Percentiles rank a stretch among this genome's conserved stretches.
Conservation (phyloP, 352 stramenopile species). For the Globisporangium takayamanum region DNA sequence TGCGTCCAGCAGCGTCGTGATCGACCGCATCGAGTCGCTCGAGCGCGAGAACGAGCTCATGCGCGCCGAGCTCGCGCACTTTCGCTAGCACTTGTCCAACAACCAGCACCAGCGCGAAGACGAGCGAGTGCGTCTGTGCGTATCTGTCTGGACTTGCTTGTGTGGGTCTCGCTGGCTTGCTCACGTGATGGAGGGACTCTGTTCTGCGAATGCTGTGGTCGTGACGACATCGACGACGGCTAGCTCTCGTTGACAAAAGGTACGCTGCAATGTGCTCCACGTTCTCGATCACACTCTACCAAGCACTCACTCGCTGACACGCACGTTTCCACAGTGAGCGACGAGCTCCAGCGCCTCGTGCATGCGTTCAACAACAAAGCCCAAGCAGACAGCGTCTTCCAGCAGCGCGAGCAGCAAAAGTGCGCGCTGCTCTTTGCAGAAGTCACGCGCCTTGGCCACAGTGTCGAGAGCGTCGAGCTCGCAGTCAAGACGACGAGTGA, state of each 20-base stretch:
- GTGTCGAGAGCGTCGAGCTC: conserved; percentile 33
- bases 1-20: conserved; percentile 8
- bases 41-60: conserved; percentile 59
- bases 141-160: neutral
- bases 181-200: neutral
- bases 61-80: conserved; percentile 43
- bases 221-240: neutral
- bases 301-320: neutral
- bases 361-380: conserved; percentile 51
- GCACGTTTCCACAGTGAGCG: conserved; percentile 17
- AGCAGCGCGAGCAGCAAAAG: conserved; percentile 70
- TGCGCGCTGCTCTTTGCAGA: conserved; percentile 63
- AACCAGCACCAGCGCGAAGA: conserved; percentile 56
- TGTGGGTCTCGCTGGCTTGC: conserved; percentile 1
- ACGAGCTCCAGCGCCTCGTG: conserved; percentile 51
- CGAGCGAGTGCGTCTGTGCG: conserved; percentile 27
- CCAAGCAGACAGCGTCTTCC: conserved; percentile 37
- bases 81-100: conserved; percentile 45
- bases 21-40: conserved; percentile 37
- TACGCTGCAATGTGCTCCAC: neutral
- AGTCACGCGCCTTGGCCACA: conserved; percentile 41
- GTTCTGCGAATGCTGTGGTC: neutral
- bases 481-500: conserved; percentile 22
- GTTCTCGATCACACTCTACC: too few species aligned
- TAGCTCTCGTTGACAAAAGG: conserved; percentile 23